Evolutionary conservation across 192 early-diverging fungal species (phyloP).

Genomic region (Backusella circina): DNA sequence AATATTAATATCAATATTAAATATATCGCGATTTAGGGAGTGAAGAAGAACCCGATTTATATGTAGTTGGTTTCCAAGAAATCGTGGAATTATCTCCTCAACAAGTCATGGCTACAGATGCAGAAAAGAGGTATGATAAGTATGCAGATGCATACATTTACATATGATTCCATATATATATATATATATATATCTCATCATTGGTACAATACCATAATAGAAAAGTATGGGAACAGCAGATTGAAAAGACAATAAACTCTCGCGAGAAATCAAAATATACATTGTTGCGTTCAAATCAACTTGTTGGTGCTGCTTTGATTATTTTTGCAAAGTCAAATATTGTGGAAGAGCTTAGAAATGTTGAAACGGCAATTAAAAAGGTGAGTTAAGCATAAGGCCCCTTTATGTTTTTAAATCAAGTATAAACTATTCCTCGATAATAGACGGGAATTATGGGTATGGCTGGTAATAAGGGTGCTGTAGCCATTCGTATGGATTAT

Average conservation of each 20-base stretch:
- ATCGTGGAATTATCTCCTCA: slow-evolving; percentile 85
- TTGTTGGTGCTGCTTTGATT: slow-evolving; percentile 89
- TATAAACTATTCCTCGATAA: neutral
- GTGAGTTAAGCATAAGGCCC: slow-evolving; percentile 12
- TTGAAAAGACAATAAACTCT: slow-evolving; percentile 47
- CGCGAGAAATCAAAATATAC: slow-evolving; percentile 57
- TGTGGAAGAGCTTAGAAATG: slow-evolving; percentile 68
- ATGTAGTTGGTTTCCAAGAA: slow-evolving; percentile 92
- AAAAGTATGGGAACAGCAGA: slow-evolving; percentile 46
- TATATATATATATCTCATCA: neutral
- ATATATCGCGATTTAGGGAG: neutral
- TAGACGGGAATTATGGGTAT: slow-evolving; percentile 92
- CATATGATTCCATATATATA: neutral
- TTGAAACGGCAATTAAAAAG: slow-evolving; percentile 84
- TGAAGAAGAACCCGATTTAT: slow-evolving; percentile 66
- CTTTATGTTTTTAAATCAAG: neutral
- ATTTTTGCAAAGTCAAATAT: slow-evolving; percentile 76
- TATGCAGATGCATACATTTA: slow-evolving; percentile 25
- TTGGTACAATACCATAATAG: slow-evolving; percentile 9
- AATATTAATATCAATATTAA: neutral
- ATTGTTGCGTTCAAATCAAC: slow-evolving; percentile 78
- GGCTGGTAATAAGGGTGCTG: slow-evolving; percentile 97
- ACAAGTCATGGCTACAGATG: slow-evolving; percentile 65
- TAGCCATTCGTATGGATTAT: slow-evolving; percentile 84
- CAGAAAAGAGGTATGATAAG: slow-evolving; percentile 50